Conservation (phyloP, 192 early-diverging fungal genomes). For the Borealophlyctis nickersoniae region DNA sequence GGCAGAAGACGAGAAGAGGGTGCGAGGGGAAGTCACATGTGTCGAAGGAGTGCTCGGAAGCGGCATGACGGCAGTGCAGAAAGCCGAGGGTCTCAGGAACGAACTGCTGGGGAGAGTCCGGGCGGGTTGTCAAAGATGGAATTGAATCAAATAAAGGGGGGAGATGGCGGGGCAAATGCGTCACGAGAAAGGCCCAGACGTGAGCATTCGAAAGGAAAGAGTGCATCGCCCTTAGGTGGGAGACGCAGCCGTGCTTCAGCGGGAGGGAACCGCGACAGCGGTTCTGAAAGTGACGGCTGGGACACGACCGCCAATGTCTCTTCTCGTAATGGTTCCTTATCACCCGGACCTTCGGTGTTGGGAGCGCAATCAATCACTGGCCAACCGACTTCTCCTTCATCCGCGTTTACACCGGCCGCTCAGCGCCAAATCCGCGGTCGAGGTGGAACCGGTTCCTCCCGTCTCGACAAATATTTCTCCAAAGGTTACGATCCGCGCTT, state of each 20-base stretch:
- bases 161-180: too few relatives aligned
- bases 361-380: neutral
- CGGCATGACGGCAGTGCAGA: too few relatives aligned
- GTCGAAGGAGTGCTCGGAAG: neutral
- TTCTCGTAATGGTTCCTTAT: neutral
- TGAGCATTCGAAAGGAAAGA: neutral
- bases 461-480: slow-evolving; percentile 46
- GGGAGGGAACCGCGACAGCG: neutral
- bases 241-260: neutral
- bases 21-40: neutral
- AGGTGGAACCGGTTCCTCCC: slow-evolving; percentile 29
- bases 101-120: too few relatives aligned
- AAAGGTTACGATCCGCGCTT: slow-evolving; percentile 43
- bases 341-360: neutral
- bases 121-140: too few relatives aligned
- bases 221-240: neutral
- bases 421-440: slow-evolving; percentile 21
- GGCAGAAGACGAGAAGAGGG: neutral
- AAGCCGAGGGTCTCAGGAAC: too few relatives aligned
- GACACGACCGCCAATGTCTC: neutral
- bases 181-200: too few relatives aligned
- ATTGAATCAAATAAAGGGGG: too few relatives aligned
- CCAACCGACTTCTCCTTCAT: neutral
- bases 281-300: neutral
- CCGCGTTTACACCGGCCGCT: neutral